Conservation (phyloP, 2,329 filamentous ascomycete genomes). For the Dendryphion nanum region DNA sequence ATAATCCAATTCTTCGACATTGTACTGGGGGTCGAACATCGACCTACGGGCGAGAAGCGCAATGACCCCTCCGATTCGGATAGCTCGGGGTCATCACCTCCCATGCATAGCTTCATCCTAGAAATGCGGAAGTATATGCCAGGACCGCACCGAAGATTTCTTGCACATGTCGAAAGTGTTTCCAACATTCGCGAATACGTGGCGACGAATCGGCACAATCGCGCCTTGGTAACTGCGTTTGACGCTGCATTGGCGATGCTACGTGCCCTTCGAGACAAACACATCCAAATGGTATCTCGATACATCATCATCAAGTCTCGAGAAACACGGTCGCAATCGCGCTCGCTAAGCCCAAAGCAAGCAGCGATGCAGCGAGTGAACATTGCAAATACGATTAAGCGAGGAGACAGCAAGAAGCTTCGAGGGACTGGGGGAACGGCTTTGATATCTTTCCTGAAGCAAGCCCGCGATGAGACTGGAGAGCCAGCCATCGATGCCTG, state of each 20-base stretch:
- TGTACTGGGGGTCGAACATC: conserved; percentile 82
- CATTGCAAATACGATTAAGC: conserved; percentile 50
- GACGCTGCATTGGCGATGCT: conserved; percentile 86
- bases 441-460: conserved; percentile 92
- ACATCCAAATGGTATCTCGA: conserved; percentile 92
- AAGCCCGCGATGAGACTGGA: conserved; percentile 92
- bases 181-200: conserved; percentile 89
- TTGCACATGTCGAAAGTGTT: conserved; percentile 73
- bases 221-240: conserved; percentile 73
- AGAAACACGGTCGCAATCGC: conserved; percentile 65
- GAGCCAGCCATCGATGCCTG: conserved; percentile 78
- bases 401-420: conserved; percentile 56
- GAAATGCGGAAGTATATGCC: conserved; percentile 99
- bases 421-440: conserved; percentile 92
- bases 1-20: conserved; percentile 98
- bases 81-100: conserved; percentile 40
- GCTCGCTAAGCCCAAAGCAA: conserved; percentile 57
- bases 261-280: conserved; percentile 79
- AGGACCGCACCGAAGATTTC: conserved; percentile 83
- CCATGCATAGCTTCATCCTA: conserved; percentile 84
- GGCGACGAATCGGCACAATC: conserved; percentile 59
- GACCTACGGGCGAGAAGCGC: conserved; percentile 75
- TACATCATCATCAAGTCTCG: conserved; percentile 91
- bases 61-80: conserved; percentile 37
- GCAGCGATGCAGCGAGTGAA: conserved; percentile 52